Conservation (phyloP, 306 rosid genomes). For the Malus orientalis region DNA sequence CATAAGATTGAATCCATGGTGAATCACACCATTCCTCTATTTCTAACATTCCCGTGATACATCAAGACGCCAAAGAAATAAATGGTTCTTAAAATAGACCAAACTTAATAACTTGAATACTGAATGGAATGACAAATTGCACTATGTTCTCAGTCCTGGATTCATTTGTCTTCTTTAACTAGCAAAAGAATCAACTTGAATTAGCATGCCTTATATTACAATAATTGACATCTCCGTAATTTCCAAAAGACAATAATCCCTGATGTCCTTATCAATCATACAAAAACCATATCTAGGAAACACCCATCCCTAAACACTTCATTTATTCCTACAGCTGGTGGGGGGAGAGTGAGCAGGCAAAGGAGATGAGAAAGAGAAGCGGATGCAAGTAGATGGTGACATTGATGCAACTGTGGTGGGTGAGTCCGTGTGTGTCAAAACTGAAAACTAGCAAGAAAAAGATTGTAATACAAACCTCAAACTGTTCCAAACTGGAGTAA, state of each 20-base stretch:
- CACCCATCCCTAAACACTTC: not conserved
- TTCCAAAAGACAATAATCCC: not conserved
- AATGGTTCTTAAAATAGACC: not conserved
- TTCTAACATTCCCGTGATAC: not conserved
- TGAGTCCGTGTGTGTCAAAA: not conserved
- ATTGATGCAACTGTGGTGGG: not conserved
- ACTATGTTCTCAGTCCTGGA: not conserved
- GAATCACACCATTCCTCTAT: not conserved
- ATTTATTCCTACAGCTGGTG: not conserved
- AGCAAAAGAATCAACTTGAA: not conserved
- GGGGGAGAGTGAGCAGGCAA: not conserved
- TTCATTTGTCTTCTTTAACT: not conserved
- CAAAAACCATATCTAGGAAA: not conserved
- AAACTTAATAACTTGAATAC: not conserved
- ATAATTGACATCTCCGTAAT: not conserved
- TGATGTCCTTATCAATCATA: not conserved
- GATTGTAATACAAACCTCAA: slow-evolving; percentile 57
- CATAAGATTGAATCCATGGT: not conserved
- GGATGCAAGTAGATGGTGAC: not conserved
- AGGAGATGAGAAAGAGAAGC: not conserved
- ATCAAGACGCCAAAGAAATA: not conserved
- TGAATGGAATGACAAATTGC: not conserved
- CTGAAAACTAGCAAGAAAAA: slow-evolving; percentile 1
- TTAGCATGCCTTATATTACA: not conserved
- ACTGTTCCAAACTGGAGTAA: slow-evolving; percentile 59